Percentiles rank a stretch among this genome's conserved stretches.
Evolutionary conservation across 306 rosid species (phyloP).

Genomic region (Ziziphus jujuba): DNA sequence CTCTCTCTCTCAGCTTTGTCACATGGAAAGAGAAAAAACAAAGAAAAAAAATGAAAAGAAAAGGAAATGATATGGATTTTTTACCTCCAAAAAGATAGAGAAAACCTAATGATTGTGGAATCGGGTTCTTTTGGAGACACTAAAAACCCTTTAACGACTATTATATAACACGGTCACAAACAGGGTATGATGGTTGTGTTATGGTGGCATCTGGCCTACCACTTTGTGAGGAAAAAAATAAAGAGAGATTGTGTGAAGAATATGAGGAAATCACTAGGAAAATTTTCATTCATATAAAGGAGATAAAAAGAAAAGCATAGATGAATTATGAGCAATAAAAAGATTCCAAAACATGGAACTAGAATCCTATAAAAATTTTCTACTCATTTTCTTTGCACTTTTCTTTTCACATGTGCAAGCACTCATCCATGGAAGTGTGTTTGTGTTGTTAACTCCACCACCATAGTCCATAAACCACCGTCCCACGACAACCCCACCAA

Average conservation of each 20-base stretch:
- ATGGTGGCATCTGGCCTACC: slow-evolving; percentile 30
- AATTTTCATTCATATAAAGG: neutral
- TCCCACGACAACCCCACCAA: slow-evolving; percentile 3
- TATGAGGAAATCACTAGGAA: neutral
- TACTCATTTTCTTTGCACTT: neutral
- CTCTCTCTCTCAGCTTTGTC: neutral
- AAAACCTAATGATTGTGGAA: slow-evolving; percentile 37
- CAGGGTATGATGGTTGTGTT: neutral
- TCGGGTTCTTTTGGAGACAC: slow-evolving; percentile 40
- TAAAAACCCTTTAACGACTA: slow-evolving; percentile 45
- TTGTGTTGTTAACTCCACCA: neutral
- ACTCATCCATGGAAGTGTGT: neutral
- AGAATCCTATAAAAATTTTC: slow-evolving; percentile 8
- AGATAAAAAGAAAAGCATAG: slow-evolving; percentile 11
- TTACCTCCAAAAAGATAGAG: slow-evolving; percentile 28
- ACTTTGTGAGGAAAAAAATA: slow-evolving; percentile 21
- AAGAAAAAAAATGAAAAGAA: too few species aligned
- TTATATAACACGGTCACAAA: slow-evolving; percentile 15
- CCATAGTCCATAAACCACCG: slow-evolving; percentile 9
- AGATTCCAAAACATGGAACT: slow-evolving; percentile 30
- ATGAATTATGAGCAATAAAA: neutral
- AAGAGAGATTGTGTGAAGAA: neutral
- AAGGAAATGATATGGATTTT: slow-evolving; percentile 19
- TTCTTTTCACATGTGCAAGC: slow-evolving; percentile 6
- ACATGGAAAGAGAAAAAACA: slow-evolving; percentile 23